These are phyloP conservation scores for Trametes versicolor DNA, from an alignment of 1,284 basidiomycete genomes.

Conservation along the genomic window DNA sequence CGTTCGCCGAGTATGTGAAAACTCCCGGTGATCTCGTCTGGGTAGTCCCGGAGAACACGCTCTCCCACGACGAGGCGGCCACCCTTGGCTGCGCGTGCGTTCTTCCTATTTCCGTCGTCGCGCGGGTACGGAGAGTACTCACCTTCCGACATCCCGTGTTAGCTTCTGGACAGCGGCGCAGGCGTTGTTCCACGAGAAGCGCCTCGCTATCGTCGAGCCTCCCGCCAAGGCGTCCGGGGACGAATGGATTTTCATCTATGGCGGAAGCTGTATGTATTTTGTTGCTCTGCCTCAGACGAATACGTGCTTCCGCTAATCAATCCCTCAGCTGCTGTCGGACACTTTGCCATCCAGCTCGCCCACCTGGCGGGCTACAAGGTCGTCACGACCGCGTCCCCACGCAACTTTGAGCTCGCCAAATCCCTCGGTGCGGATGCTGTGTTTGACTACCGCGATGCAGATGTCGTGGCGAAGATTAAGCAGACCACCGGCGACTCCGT, in stretches of 20 bases:
- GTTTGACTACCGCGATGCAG: conserved; percentile 46
- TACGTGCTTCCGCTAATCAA: not conserved
- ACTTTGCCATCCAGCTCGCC: conserved; percentile 56
- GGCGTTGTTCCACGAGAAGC: conserved; percentile 43
- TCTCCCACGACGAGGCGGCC: conserved; percentile 46
- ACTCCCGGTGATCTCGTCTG: conserved; percentile 45
- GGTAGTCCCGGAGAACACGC: conserved; percentile 43
- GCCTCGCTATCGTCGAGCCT: conserved; percentile 40
- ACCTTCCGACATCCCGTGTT: not conserved
- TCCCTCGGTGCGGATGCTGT: conserved; percentile 52
- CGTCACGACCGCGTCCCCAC: conserved; percentile 52
- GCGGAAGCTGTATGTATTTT: conserved; percentile 42
- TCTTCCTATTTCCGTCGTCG: not conserved
- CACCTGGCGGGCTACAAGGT: conserved; percentile 52
- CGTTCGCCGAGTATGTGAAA: conserved; percentile 53
- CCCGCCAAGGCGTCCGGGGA: conserved; percentile 31
- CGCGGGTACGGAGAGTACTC: not conserved
- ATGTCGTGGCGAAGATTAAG: conserved; percentile 37
- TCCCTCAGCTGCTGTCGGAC: conserved; percentile 47
- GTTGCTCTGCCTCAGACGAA: not conserved
- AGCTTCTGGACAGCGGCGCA: conserved; percentile 49
- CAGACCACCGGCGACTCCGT: conserved; percentile 36
- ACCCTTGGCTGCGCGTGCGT: conserved; percentile 49
- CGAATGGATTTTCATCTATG: conserved; percentile 45
- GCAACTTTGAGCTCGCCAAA: conserved; percentile 50